Evolutionary conservation across 108 stramenopile species (phyloP), one percentile per base, ranked within the genome.

Genomic region (Skeletonema costatum): DNA sequence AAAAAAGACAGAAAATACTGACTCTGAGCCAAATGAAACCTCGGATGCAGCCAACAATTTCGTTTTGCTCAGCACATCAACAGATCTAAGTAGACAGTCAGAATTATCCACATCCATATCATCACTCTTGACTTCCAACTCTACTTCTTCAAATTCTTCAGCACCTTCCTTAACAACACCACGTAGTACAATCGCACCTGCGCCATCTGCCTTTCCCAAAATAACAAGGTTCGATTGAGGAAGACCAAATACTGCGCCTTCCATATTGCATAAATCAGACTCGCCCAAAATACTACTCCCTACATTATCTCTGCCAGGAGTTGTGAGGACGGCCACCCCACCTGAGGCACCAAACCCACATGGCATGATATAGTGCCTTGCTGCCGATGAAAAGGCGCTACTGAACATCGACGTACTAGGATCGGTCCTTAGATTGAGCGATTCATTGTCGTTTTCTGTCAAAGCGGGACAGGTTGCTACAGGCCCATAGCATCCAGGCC

Each of bases 341-440:
- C 94, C 94, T 71, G 89, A 89, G 9, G 91, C 85, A 2, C 94
- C 92, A 68, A 77, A 91, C 6, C 94, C 94, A 69, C 92, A 93
- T 1, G 94, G 92, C 70, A 89, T 87, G n/a, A 96, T 70, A 35
- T 87, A 78, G 38, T 81, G 80, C 36, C 80, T 74, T 48, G 80
- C 80, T 50, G 80, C 68, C 19, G 80, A 81, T 48, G 80, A 71
- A 64, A 80, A 80, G 1, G 79, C 68, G 25, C 25, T 25, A 41
- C 65, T 71, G 51, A 81, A 81, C 13, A 71, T 61, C 14, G 58
- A 64, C 6, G 35, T 42, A 38, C 65, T 50, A 14, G 65, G 21
- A 31, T 81, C 66, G 32, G 63, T 58, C 11, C 38, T 25, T 0
- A 53, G 33, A 25, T 14, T 12, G 39, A 36, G 63, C 21, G 74